Conservation (phyloP, 2,329 filamentous ascomycete species). For the Pseudocercospora eumusae region DNA sequence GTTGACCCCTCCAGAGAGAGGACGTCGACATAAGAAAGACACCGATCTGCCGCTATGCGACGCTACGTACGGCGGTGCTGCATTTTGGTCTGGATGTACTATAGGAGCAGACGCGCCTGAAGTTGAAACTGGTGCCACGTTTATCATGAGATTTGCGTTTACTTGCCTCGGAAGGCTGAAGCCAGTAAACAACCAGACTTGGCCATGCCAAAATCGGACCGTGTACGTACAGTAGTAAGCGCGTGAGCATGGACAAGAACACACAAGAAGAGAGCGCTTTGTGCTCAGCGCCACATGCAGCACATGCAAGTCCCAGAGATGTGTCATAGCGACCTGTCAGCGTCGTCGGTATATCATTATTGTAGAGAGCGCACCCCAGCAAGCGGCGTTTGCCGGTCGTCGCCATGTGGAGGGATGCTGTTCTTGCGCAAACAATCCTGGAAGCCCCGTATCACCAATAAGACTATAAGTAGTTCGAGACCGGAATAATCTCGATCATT, state of each 20-base stretch:
- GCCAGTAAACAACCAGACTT: conserved; percentile 11
- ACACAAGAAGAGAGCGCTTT: conserved; percentile 1
- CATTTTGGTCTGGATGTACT: conserved; percentile 22
- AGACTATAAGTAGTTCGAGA: too few relatives aligned
- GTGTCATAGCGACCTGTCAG: conserved; percentile 27
- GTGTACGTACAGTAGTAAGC: too few relatives aligned
- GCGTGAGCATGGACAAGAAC: conserved; percentile 11
- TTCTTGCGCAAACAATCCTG: conserved; percentile 17
- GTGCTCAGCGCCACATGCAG: too few relatives aligned
- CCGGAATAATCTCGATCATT: too few relatives aligned
- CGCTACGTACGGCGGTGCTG: conserved; percentile 32
- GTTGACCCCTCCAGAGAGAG: conserved; percentile 33
- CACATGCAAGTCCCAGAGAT: conserved; percentile 14
- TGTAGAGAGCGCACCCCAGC: conserved; percentile 3
- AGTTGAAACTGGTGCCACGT: conserved; percentile 14
- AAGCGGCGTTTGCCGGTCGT: conserved; percentile 15
- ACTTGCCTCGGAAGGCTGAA: conserved; percentile 1
- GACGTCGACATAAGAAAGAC: conserved; percentile 40
- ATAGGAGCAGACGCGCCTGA: conserved; percentile 9
- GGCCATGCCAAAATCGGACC: conserved; percentile 7
- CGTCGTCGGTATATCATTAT: conserved; percentile 9
- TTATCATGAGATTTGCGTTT: conserved; percentile 16
- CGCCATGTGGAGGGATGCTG: conserved; percentile 19
- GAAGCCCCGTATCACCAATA: neutral
- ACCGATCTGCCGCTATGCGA: conserved; percentile 36